Evolutionary conservation across 2,329 filamentous ascomycete species (phyloP), one percentile per base, ranked within the genome.

Genomic region (Curvularia sp.): DNA sequence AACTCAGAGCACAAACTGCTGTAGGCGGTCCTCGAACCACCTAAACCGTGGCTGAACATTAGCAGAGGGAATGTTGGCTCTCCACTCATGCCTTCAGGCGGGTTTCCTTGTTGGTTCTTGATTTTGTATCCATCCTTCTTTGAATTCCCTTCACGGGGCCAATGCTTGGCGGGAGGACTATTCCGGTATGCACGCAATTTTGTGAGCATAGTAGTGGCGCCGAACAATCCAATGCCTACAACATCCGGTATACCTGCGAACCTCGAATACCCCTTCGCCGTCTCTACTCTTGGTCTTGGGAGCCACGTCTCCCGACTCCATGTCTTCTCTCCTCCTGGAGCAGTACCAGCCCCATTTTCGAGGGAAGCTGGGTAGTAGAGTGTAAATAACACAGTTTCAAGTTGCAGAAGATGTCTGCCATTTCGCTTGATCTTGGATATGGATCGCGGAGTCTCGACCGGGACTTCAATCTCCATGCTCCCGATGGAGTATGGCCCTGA

Each of bases 11-110:
- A 89, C 1, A 89, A 78, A 15, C 82, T 82, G 18, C 84, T 87
- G 67, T 88, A 89, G 61, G 83, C 84, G 2, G 86, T 88, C 46
- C 86, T 77, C 1, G 85, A 88, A 0, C 86, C 87, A 5, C 87
- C 86, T 5, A 90, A 74, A 0, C 87, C 87, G 72, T 90, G 87
- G 65, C 85, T 88, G 72, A 90, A 90, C 21, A 90, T 79, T 32
- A 90, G 79, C 21, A 89, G 76, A 1, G 87, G 87, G 58, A 89
- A 89, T 3, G 61, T 79, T 0, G 85, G 84, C 57, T 74, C 69
- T 1, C 67, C 53, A 13, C 62, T 49, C 28, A 66, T 63, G 5
- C 71, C 75, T 43, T 69, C 60, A 1, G 77, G 79, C 25, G 78
- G 78, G 5, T 66, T 58, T 1, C 81, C 81, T 18, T 71, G 69